Evolutionary conservation across 2,329 filamentous ascomycete species (phyloP).

Genomic region (Sarocladium oryzae): DNA sequence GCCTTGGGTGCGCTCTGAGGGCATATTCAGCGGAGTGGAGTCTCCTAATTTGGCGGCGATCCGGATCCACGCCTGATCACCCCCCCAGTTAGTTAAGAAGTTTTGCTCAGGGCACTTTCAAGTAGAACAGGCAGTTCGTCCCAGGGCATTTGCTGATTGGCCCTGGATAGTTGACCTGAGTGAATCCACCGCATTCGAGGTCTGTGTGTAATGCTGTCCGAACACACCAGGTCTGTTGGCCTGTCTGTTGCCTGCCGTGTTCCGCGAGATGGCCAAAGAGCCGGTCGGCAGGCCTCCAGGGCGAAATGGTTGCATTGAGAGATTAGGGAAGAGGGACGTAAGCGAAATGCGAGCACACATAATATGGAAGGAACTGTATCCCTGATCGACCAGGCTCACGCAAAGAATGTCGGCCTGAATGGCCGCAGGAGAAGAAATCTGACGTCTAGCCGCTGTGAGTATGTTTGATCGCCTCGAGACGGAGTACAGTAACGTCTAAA

Average conservation of each 20-base stretch:
- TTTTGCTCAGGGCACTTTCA: too few relatives aligned
- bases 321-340: not conserved
- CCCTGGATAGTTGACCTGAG: too few relatives aligned
- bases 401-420: too few relatives aligned
- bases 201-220: not conserved
- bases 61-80: conserved; percentile 2
- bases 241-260: not conserved
- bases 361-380: not conserved
- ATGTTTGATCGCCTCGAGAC: too few relatives aligned
- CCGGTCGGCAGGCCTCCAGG: not conserved
- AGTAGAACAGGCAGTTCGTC: not conserved
- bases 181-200: too few relatives aligned
- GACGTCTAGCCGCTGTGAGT: too few relatives aligned
- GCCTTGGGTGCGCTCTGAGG: not conserved
- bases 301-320: not conserved
- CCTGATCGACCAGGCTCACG: too few relatives aligned
- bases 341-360: not conserved
- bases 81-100: not conserved
- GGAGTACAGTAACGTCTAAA: too few relatives aligned
- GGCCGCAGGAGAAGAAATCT: too few relatives aligned
- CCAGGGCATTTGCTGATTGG: not conserved
- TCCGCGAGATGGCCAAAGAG: not conserved
- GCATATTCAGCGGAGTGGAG: not conserved
- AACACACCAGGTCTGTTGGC: too few relatives aligned
- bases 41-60: conserved; percentile 5